These are phyloP conservation scores for Agastache rugosa DNA, from an alignment of 257 asterid genomes.

Conservation along the genomic window DNA sequence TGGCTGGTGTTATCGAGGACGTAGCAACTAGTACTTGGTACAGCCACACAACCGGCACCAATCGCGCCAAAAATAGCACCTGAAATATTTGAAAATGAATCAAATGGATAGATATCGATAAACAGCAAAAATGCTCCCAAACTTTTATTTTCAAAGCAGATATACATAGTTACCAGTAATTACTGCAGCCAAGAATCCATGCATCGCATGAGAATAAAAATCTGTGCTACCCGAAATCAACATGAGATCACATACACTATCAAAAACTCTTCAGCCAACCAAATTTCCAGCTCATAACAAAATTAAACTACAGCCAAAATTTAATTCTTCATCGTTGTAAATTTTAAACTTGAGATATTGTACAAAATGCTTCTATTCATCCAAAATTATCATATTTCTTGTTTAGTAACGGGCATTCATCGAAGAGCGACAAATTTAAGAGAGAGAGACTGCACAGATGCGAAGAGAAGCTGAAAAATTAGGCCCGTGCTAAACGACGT, in stretches of 20 bases:
- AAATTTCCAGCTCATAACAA: constrained; percentile 29
- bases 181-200: constrained; percentile 41
- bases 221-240: constrained; percentile 31
- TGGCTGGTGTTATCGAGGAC: constrained; percentile 77
- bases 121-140: neutral
- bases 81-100: constrained; percentile 38
- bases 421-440: neutral
- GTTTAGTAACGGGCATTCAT: constrained; percentile 2
- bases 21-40: constrained; percentile 79
- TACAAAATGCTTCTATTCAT: constrained; percentile 1
- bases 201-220: constrained; percentile 31
- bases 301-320: constrained; percentile 10
- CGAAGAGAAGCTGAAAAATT: constrained; percentile 11
- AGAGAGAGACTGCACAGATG: neutral
- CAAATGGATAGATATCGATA: constrained; percentile 12
- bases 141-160: neutral
- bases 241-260: constrained; percentile 35
- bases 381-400: neutral
- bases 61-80: constrained; percentile 56
- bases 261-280: constrained; percentile 14
- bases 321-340: neutral
- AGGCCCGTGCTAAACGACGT: constrained; percentile 25
- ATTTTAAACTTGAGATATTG: neutral
- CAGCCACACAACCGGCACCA: constrained; percentile 71
- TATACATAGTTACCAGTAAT: constrained; percentile 49